Conservation (phyloP, 1,284 basidiomycete genomes). For the Boletus sp. region DNA sequence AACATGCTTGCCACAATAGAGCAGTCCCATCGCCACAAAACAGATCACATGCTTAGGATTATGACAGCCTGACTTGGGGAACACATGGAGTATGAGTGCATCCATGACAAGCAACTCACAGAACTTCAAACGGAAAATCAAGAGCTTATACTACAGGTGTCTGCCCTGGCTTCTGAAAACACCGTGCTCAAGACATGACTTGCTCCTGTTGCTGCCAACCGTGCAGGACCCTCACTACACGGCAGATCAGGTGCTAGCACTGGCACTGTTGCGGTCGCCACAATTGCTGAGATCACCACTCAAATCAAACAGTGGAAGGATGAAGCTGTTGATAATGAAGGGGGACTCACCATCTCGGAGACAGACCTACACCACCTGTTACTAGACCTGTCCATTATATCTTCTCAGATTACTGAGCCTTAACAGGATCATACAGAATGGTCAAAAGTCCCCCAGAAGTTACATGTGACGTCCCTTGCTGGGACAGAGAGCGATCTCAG, state of each 20-base stretch:
- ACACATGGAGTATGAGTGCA: not conserved
- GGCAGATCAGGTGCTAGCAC: not conserved
- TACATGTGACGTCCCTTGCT: too few species aligned
- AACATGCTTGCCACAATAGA: too few species aligned
- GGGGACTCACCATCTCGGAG: not conserved
- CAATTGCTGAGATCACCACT: not conserved
- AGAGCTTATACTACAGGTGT: not conserved
- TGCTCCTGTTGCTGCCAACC: not conserved
- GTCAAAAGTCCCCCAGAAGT: too few species aligned
- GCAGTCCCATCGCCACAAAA: conserved; percentile 14
- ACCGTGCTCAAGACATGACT: conserved; percentile 11
- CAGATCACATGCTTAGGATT: conserved; percentile 4
- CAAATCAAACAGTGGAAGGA: not conserved
- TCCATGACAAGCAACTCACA: not conserved
- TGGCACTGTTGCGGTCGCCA: not conserved
- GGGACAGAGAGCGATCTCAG: not conserved
- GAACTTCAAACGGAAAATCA: conserved; percentile 9
- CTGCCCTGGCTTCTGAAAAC: not conserved
- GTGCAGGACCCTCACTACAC: not conserved
- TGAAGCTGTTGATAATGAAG: not conserved
- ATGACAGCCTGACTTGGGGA: conserved; percentile 7
- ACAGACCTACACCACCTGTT: not conserved
- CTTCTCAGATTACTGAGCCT: not conserved
- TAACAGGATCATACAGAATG: not conserved
- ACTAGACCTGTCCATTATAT: not conserved